Evolutionary conservation across 371 early-diverging fungal species (phyloP).

Genomic region (Lichtheimia corymbifera): DNA sequence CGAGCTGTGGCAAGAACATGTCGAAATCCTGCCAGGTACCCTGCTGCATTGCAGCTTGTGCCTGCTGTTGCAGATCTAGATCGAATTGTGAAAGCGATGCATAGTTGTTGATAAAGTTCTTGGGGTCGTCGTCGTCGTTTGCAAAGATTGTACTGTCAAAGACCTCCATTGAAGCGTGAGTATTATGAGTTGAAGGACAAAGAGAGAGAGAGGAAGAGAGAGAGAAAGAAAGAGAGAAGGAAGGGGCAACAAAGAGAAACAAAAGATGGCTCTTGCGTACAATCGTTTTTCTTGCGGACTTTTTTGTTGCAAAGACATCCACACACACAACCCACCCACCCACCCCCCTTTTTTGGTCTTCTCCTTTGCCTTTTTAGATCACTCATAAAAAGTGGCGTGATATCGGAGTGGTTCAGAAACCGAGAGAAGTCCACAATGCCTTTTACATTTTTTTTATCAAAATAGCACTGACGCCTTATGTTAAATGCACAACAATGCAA

Average conservation of each 20-base stretch:
- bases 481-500: too few species aligned
- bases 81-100: slow-evolving; percentile 38
- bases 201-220: neutral
- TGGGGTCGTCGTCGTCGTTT: slow-evolving; percentile 19
- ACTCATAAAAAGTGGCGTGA: slow-evolving; percentile 1
- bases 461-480: too few species aligned
- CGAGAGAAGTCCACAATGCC: too few species aligned
- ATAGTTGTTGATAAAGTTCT: slow-evolving; percentile 5
- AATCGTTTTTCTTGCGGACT: neutral
- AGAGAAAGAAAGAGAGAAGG: slow-evolving; percentile 1
- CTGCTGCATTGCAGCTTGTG: slow-evolving; percentile 39
- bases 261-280: slow-evolving; percentile 1
- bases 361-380: too few species aligned
- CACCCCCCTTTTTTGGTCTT: too few species aligned
- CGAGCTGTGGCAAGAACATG: slow-evolving; percentile 35
- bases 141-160: slow-evolving; percentile 9
- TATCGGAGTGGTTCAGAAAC: neutral
- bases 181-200: neutral
- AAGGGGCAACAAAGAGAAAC: neutral
- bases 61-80: slow-evolving; percentile 44
- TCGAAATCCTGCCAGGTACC: slow-evolving; percentile 42
- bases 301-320: neutral
- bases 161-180: slow-evolving; percentile 10
- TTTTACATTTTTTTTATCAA: too few species aligned
- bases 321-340: too few species aligned